Evolutionary conservation across 768 basidiomycete species (phyloP).

Genomic region (Serendipita sp.): DNA sequence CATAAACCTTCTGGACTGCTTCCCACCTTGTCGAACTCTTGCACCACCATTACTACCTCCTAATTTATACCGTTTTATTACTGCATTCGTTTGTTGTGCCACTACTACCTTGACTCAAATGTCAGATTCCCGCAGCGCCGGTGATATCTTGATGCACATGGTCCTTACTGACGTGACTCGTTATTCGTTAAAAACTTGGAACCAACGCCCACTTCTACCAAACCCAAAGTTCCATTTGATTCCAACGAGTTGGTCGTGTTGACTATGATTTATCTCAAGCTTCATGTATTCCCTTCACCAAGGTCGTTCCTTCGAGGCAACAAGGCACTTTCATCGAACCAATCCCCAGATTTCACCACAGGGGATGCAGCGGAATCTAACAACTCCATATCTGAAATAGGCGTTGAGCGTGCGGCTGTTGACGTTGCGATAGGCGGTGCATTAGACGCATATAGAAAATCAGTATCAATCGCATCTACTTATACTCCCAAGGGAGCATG

Average conservation of each 20-base stretch:
- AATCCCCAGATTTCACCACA: background rate
- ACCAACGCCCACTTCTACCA: background rate
- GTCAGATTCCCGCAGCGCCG: background rate
- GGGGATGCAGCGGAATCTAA: background rate
- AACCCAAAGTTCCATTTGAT: no score
- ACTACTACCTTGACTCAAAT: background rate
- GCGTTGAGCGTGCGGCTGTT: background rate
- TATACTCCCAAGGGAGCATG: background rate
- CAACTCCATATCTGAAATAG: background rate
- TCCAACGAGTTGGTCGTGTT: no score
- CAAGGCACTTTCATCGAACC: background rate
- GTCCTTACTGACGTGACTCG: background rate
- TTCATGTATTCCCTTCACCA: background rate
- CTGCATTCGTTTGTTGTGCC: background rate
- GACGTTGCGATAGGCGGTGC: background rate
- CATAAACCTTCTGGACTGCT: background rate
- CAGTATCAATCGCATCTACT: background rate
- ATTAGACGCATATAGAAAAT: background rate
- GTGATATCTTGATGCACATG: no score
- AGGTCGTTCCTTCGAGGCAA: background rate
- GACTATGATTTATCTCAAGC: background rate
- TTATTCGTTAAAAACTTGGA: background rate
- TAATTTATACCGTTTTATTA: background rate
- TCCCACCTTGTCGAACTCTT: no score
- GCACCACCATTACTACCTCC: no score